phyloP scores from a whole-genome alignment of 108 stramenopile species.

The Discostella stelligeroides region DNA sequence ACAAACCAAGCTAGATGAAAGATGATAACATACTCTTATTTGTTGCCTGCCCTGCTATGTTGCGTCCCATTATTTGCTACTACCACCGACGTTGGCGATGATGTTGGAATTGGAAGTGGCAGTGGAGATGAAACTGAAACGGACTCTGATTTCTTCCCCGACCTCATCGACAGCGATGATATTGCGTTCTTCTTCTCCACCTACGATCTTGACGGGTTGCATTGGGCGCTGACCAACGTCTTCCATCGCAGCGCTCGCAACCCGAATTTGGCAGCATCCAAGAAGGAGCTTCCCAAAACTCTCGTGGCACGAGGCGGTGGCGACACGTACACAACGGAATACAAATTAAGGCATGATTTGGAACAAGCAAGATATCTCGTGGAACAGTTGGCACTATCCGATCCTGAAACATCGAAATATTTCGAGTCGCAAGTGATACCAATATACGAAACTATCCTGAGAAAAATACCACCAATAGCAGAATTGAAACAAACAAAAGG shows the following conservation, averaged over 20 bases:
- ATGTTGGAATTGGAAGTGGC: not conserved
- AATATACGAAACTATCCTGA: slow-evolving; percentile 49
- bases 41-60: too few species aligned
- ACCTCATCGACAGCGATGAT: slow-evolving; percentile 52
- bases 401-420: slow-evolving; percentile 40
- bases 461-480: slow-evolving; percentile 54
- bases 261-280: slow-evolving; percentile 18
- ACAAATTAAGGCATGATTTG: slow-evolving; percentile 59
- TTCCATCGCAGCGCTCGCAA: slow-evolving; percentile 48
- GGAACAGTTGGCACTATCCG: slow-evolving; percentile 18
- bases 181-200: slow-evolving; percentile 56
- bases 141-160: slow-evolving; percentile 55
- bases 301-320: slow-evolving; percentile 62
- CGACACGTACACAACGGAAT: slow-evolving; percentile 60
- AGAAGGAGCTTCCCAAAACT: slow-evolving; percentile 32
- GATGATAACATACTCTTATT: too few species aligned
- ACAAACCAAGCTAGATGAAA: too few species aligned
- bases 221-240: slow-evolving; percentile 58
- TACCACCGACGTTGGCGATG: too few species aligned
- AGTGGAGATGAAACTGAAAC: not conserved
- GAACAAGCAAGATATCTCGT: slow-evolving; percentile 64
- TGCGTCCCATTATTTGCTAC: too few species aligned
- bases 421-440: slow-evolving; percentile 49
- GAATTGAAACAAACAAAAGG: slow-evolving; percentile 51
- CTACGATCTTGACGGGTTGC: slow-evolving; percentile 60